These are phyloP conservation scores for Nicotiana noctiflora DNA, from an alignment of 257 asterid species.

Conservation along the genomic window DNA sequence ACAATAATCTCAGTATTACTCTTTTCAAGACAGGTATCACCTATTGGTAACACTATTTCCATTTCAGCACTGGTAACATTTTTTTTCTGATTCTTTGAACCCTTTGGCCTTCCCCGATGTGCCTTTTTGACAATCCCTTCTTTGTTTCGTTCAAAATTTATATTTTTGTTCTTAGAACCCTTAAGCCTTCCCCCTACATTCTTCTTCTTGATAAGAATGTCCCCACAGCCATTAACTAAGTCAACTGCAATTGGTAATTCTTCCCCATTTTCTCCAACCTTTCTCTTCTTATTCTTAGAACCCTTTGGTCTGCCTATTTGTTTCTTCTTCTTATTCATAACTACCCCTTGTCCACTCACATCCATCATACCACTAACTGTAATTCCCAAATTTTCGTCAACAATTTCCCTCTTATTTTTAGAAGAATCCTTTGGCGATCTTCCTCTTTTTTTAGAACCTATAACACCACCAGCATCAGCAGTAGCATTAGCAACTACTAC, in stretches of 20 bases:
- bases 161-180: conserved; percentile 14
- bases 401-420: neutral
- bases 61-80: neutral
- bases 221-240: neutral
- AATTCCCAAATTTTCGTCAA: conserved; percentile 3
- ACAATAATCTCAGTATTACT: neutral
- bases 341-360: neutral
- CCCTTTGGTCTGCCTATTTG: conserved; percentile 34
- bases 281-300: conserved; percentile 18
- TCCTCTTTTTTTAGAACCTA: neutral
- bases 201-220: neutral
- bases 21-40: neutral
- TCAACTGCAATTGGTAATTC: neutral
- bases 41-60: neutral
- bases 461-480: neutral
- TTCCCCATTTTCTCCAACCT: neutral
- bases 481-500: neutral
- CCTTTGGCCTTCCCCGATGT: conserved; percentile 9
- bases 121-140: neutral
- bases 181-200: conserved; percentile 10
- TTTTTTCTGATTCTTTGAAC: conserved; percentile 15
- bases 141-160: neutral
- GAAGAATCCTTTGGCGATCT: neutral
- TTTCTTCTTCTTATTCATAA: conserved; percentile 8
- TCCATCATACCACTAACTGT: neutral